phyloP scores from a whole-genome alignment of 371 early-diverging fungal species.

The Mortierella sp. region DNA sequence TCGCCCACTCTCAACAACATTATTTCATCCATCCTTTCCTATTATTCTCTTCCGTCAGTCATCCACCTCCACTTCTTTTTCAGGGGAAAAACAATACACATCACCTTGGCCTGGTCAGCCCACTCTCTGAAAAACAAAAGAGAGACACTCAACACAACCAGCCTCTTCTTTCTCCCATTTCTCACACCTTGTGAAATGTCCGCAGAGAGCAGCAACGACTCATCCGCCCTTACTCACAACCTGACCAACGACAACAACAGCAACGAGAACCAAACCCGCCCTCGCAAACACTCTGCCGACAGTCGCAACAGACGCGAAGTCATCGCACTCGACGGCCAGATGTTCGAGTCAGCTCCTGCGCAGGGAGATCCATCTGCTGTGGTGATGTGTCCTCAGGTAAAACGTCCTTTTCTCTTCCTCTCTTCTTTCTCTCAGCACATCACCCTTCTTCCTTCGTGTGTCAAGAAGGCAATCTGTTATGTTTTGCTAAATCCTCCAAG shows the following conservation, averaged over 20 bases:
- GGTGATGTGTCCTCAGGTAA: constrained; percentile 14
- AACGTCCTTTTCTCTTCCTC: background rate
- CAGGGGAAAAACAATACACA: background rate
- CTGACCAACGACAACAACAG: background rate
- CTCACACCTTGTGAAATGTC: constrained; percentile 21
- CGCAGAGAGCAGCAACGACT: constrained; percentile 27
- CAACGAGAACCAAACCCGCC: constrained; percentile 8
- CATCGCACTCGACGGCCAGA: constrained; percentile 51
- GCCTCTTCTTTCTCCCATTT: background rate
- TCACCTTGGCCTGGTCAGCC: constrained; percentile 14
- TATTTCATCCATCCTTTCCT: background rate
- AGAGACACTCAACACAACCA: background rate
- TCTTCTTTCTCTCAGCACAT: background rate
- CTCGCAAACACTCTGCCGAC: constrained; percentile 41
- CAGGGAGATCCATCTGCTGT: constrained; percentile 18
- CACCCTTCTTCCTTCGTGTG: background rate
- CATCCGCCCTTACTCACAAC: constrained; percentile 18
- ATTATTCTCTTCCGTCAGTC: too few relatives aligned
- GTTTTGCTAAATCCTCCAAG: background rate
- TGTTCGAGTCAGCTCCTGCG: constrained; percentile 48
- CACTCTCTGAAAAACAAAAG: background rate
- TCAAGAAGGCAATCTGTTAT: background rate
- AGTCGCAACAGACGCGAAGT: constrained; percentile 43
- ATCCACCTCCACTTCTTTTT: background rate
- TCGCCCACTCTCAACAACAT: background rate